A percentile compares a stretch with the other conserved stretches of the same genome.
phyloP scores from a whole-genome alignment of 2,329 filamentous ascomycete genomes.

The Curvularia sp. region DNA sequence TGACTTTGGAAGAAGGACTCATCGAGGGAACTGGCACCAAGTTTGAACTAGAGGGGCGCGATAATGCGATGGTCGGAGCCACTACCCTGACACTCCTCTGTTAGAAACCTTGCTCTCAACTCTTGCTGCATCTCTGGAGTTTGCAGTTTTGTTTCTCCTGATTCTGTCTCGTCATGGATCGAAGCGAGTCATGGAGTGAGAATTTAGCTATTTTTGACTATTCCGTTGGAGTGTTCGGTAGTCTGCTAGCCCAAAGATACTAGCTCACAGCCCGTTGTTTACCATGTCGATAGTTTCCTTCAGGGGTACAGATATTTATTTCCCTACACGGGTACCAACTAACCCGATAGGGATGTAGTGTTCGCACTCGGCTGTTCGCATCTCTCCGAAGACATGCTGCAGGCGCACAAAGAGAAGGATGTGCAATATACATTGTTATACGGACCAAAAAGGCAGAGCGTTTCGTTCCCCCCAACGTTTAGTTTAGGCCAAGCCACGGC shows the following conservation, averaged over 20 bases:
- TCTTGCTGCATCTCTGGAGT: not conserved
- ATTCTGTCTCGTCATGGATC: not conserved
- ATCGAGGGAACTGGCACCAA: too few relatives aligned
- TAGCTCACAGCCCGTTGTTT: slow-evolving; percentile 22
- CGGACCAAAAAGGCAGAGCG: not conserved
- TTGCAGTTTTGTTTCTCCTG: slow-evolving; percentile 2
- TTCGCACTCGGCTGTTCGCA: not conserved
- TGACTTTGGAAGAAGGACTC: not conserved
- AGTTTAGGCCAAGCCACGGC: not conserved
- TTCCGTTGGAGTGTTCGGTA: slow-evolving; percentile 13
- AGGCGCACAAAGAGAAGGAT: not conserved
- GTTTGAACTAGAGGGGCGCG: not conserved
- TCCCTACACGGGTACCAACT: slow-evolving; percentile 4
- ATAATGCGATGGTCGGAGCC: not conserved
- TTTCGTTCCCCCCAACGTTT: not conserved
- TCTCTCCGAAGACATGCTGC: not conserved
- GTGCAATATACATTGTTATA: not conserved
- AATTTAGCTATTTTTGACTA: slow-evolving; percentile 23
- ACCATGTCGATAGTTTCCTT: slow-evolving; percentile 22
- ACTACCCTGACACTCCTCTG: not conserved
- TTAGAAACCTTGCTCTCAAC: not conserved
- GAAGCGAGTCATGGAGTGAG: slow-evolving; percentile 15
- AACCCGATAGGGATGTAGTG: slow-evolving; percentile 6
- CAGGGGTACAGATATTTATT: slow-evolving; percentile 6
- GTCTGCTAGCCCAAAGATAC: not conserved